A percentile compares a stretch with the other conserved stretches of the same genome.
Evolutionary conservation across 1,284 basidiomycete species (phyloP).

Genomic region (Ceratobasidium sp.): DNA sequence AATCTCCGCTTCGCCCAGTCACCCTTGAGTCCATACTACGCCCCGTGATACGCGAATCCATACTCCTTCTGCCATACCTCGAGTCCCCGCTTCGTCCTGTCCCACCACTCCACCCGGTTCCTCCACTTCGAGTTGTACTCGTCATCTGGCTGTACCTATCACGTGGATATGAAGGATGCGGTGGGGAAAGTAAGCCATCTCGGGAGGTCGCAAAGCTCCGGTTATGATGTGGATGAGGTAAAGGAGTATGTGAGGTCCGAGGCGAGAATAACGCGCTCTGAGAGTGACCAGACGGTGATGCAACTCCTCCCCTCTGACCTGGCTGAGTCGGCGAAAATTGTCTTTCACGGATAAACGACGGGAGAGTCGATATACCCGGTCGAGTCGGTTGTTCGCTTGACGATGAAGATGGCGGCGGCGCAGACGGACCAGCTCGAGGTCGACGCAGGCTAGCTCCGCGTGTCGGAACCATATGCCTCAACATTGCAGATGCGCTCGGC

Average conservation of each 20-base stretch:
- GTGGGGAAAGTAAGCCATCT: slow-evolving; percentile 27
- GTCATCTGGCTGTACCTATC: slow-evolving; percentile 34
- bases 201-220: slow-evolving; percentile 4
- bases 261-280: slow-evolving; percentile 38
- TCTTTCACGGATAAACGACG: slow-evolving; percentile 37
- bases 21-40: slow-evolving; percentile 13
- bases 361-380: slow-evolving; percentile 24
- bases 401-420: neutral
- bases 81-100: slow-evolving; percentile 24
- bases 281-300: slow-evolving; percentile 4
- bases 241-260: neutral
- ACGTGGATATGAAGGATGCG: neutral
- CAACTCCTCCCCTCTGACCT: neutral
- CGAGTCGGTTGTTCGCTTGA: neutral
- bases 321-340: slow-evolving; percentile 28
- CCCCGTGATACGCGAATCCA: slow-evolving; percentile 6
- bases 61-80: slow-evolving; percentile 2
- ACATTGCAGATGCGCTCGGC: slow-evolving; percentile 14
- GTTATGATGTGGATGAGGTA: neutral
- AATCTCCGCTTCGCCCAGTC: slow-evolving; percentile 24
- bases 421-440: neutral
- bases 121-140: slow-evolving; percentile 33
- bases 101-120: slow-evolving; percentile 13
- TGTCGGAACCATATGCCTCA: slow-evolving; percentile 29
- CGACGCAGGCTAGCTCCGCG: slow-evolving; percentile 21